Evolutionary conservation across 306 rosid genomes (phyloP), one percentile per base, ranked within the genome.

Genomic region (Quercus alba): DNA sequence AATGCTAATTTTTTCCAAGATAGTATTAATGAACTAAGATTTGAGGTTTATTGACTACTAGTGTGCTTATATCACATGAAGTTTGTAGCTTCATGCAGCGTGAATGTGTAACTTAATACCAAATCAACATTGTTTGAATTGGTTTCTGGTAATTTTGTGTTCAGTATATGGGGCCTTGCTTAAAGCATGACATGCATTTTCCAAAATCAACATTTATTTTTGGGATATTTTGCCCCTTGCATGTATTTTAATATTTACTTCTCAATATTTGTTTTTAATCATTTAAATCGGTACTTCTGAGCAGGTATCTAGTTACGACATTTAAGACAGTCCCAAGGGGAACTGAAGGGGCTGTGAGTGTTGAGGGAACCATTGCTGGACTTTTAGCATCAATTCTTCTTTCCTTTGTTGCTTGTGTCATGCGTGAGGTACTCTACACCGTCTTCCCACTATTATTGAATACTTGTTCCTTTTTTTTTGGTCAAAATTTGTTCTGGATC

Each of bases 321-420:
- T 85, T 96, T 85, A 93, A 91, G 89, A 77, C 90, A 72, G 99
- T 96, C 81, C 98, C 98, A 76, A 88, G 98, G 85, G 99, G 99
- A 73, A 96, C 99, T 25, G 99, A 96, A 85, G 99, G 99, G 76
- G 99, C 98, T 26, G 89, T 96, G 74, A 96, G 99, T 81, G 78
- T 93, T 9, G 98, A 91, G 78, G 99, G 99, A 89, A 91, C 99
- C 77, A 35, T 91, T 82, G 97, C 99, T 58, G 99, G 99, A 82
- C 81, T 96, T 85, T 85, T 93, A 31, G 99, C 98, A 23, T 84
- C 97, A 26, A 58, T 88, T 59, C 64, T 83, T 87, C 97, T 96
- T 77, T 93, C 99, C 6, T 84, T 69, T 78, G 88, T 86, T 58
- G 84, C 91, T 79, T 89, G 73, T 87, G 84, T 89, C 79, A 58